phyloP scores from a whole-genome alignment of 345 rosid genomes.

The Bruguiera gymnorhiza region DNA sequence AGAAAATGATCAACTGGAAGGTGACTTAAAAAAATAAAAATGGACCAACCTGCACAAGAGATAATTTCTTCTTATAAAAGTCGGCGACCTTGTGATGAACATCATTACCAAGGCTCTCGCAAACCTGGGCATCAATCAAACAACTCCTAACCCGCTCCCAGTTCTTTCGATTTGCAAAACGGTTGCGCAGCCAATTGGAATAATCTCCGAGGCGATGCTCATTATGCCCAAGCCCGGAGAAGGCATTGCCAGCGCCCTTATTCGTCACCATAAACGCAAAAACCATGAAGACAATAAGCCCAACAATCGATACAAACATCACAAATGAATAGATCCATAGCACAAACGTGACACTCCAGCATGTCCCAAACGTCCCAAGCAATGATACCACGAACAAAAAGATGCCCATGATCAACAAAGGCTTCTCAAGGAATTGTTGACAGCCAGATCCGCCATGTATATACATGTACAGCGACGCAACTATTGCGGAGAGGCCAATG shows the following conservation, averaged over 20 bases:
- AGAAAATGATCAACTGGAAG: not conserved
- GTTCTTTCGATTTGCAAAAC: slow-evolving; percentile 24
- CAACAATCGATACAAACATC: slow-evolving; percentile 23
- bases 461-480: slow-evolving; percentile 5
- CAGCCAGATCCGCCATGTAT: slow-evolving; percentile 21
- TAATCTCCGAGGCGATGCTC: slow-evolving; percentile 28
- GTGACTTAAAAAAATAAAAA: not conserved
- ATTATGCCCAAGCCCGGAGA: slow-evolving; percentile 23
- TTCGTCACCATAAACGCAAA: slow-evolving; percentile 36
- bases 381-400: slow-evolving; percentile 18
- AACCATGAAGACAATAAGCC: slow-evolving; percentile 17
- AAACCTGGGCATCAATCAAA: slow-evolving; percentile 27
- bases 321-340: slow-evolving; percentile 22
- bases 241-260: slow-evolving; percentile 15
- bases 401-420: slow-evolving; percentile 25
- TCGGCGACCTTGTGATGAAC: not conserved
- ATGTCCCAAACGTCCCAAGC: slow-evolving; percentile 32
- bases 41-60: slow-evolving; percentile 14
- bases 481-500: slow-evolving; percentile 19
- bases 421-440: slow-evolving; percentile 24
- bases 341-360: slow-evolving; percentile 16
- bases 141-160: slow-evolving; percentile 35
- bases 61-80: slow-evolving; percentile 14
- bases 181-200: slow-evolving; percentile 31
- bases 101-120: slow-evolving; percentile 5